Conservation (phyloP, 1,284 basidiomycete species). For the Coriolopsis trogii region DNA sequence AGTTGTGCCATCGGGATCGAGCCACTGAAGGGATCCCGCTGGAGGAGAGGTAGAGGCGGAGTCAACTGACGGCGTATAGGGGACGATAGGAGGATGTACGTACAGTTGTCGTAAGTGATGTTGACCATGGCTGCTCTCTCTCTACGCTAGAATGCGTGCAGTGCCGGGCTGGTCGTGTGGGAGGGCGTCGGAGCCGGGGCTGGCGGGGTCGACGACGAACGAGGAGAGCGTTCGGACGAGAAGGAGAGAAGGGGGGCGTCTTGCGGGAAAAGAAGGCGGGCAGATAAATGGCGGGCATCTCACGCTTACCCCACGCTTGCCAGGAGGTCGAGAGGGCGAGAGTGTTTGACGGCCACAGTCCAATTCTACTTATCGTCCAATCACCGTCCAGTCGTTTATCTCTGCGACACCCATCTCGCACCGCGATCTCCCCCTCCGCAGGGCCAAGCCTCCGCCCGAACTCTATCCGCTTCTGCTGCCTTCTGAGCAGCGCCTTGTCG, state of each 20-base stretch:
- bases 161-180: slow-evolving; percentile 11
- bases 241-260: slow-evolving; percentile 7
- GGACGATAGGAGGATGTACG: slow-evolving; percentile 23
- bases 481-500: not conserved
- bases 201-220: slow-evolving; percentile 7
- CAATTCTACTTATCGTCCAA: slow-evolving; percentile 24
- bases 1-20: slow-evolving; percentile 39
- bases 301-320: not conserved
- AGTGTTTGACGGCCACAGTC: not conserved
- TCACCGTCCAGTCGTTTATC: slow-evolving; percentile 18
- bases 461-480: not conserved
- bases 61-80: not conserved
- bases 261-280: slow-evolving; percentile 7
- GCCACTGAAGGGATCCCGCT: slow-evolving; percentile 37
- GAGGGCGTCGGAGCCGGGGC: slow-evolving; percentile 8
- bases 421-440: slow-evolving; percentile 9
- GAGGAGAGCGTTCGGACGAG: slow-evolving; percentile 14
- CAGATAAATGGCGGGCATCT: slow-evolving; percentile 14
- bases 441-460: not conserved
- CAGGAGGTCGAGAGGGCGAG: too few species aligned
- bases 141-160: slow-evolving; percentile 1
- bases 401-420: not conserved
- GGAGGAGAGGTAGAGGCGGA: not conserved
- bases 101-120: slow-evolving; percentile 54
- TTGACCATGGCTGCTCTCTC: slow-evolving; percentile 45